A percentile compares a stretch with the other conserved stretches of the same genome.
Evolutionary conservation across 176 grass and related monocot genomes (phyloP).

Genomic region (Hyparrhenia diplandra): DNA sequence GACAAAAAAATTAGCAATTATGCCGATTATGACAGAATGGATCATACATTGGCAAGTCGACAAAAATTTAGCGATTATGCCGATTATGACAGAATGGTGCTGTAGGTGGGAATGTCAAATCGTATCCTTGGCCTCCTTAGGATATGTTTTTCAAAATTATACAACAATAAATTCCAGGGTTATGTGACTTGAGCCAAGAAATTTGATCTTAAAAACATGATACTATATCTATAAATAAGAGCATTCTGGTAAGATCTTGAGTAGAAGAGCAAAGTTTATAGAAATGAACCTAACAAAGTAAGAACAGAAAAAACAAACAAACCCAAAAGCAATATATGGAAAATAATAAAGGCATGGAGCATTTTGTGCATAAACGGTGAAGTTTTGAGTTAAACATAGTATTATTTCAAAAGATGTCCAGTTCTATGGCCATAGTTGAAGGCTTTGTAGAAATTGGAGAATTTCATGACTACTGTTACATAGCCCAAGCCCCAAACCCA

Average conservation of each 20-base stretch:
- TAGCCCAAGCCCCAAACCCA: too few species aligned
- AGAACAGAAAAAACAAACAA: not conserved
- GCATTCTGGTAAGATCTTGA: not conserved
- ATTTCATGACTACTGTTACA: not conserved
- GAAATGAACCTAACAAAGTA: not conserved
- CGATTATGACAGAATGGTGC: not conserved
- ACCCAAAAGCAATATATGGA: not conserved
- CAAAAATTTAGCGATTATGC: not conserved
- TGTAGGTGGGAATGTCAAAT: not conserved
- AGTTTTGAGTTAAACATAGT: not conserved
- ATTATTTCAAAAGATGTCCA: not conserved
- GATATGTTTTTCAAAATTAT: not conserved
- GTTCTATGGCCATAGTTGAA: not conserved
- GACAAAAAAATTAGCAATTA: too few species aligned
- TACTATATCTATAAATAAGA: not conserved
- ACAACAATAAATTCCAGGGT: not conserved
- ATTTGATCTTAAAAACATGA: not conserved
- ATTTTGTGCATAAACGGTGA: not conserved
- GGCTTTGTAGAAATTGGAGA: not conserved
- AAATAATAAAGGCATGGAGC: not conserved
- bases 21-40: too few species aligned
- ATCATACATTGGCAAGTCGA: not conserved
- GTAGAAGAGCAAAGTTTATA: not conserved
- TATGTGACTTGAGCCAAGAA: too few species aligned
- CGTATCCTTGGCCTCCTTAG: not conserved